Evolutionary conservation across 345 rosid species (phyloP).

Genomic region (Toxicodendron radicans): DNA sequence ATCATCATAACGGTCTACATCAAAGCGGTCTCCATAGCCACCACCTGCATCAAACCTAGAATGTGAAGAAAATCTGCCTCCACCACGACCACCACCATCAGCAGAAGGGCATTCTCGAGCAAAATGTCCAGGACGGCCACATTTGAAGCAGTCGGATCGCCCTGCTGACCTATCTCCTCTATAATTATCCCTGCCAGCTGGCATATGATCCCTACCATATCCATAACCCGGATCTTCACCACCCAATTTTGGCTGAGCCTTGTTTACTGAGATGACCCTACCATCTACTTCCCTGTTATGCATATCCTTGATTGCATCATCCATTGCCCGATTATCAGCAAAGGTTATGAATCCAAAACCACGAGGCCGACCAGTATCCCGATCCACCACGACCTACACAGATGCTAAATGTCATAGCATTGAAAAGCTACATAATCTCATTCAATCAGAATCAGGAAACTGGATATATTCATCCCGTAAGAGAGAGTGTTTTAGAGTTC

Average conservation of each 20-base stretch:
- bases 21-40: constrained; percentile 36
- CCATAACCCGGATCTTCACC: constrained; percentile 33
- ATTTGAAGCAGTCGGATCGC: constrained; percentile 42
- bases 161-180: constrained; percentile 38
- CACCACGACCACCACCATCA: constrained; percentile 31
- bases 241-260: constrained; percentile 42
- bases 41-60: constrained; percentile 35
- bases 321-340: constrained; percentile 39
- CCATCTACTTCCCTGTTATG: constrained; percentile 40
- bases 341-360: constrained; percentile 46
- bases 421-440: background rate
- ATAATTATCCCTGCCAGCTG: constrained; percentile 34
- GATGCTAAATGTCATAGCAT: background rate
- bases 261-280: constrained; percentile 43
- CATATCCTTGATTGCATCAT: constrained; percentile 45
- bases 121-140: constrained; percentile 44
- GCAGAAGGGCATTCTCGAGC: constrained; percentile 42
- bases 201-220: constrained; percentile 32
- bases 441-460: background rate
- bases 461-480: background rate
- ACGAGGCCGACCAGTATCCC: constrained; percentile 43
- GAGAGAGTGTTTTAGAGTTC: background rate
- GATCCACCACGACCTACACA: constrained; percentile 37
- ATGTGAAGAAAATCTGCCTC: constrained; percentile 32
- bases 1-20: constrained; percentile 37